These are phyloP conservation scores for Rubia occidens DNA, from an alignment of 305 asterid genomes.

Conservation along the genomic window DNA sequence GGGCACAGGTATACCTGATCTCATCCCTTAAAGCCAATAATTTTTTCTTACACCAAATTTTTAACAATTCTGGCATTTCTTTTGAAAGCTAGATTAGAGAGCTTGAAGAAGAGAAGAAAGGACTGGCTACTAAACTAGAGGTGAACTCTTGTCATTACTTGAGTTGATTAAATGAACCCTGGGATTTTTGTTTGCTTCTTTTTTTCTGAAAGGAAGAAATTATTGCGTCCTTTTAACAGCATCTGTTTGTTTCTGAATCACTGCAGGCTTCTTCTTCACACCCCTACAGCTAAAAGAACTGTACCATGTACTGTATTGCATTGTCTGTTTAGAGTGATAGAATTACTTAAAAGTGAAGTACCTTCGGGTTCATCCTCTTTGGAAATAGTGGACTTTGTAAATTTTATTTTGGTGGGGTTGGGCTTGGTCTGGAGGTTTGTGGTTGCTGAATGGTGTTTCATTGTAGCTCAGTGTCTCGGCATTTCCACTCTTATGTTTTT, in stretches of 20 bases:
- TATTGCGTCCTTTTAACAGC: not conserved
- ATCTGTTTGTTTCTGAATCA: not conserved
- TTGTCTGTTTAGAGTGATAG: not conserved
- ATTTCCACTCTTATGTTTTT: not conserved
- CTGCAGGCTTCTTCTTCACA: not conserved
- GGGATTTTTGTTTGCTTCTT: not conserved
- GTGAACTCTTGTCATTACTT: conserved; percentile 27
- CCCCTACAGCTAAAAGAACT: not conserved
- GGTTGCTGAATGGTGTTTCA: not conserved
- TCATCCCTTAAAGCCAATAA: conserved; percentile 8
- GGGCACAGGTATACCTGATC: conserved; percentile 63
- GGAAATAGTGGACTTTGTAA: not conserved
- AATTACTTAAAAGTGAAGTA: not conserved
- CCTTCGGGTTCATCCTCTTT: not conserved
- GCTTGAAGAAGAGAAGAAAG: conserved; percentile 95
- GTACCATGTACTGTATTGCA: not conserved
- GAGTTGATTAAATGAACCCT: not conserved
- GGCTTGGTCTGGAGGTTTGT: not conserved
- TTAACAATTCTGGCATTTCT: conserved; percentile 27
- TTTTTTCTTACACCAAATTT: conserved; percentile 14
- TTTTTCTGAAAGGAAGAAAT: not conserved
- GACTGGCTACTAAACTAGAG: conserved; percentile 62
- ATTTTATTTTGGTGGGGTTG: not conserved
- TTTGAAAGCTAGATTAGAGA: conserved; percentile 82
- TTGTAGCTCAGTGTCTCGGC: not conserved